These are phyloP conservation scores for Clonostachys rhizophaga DNA, from an alignment of 2,329 filamentous ascomycete genomes.

Conservation along the genomic window DNA sequence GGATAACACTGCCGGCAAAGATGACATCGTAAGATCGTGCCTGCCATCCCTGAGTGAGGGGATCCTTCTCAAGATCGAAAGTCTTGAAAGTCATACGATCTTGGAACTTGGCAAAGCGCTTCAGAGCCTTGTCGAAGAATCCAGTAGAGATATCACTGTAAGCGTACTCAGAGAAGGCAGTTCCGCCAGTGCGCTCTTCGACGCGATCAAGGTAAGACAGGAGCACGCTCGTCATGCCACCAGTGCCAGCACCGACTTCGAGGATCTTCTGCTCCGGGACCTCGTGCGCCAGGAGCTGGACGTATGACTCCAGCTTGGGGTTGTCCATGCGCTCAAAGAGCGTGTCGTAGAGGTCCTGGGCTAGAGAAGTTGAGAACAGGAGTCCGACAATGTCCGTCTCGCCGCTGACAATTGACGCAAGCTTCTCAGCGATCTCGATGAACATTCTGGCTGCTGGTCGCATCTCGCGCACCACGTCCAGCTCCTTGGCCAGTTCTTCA, in stretches of 20 bases:
- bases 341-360: not conserved
- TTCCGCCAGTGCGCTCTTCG: too few relatives aligned
- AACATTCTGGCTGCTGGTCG: not conserved
- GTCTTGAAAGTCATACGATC: conserved; percentile 12
- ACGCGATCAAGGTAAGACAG: too few relatives aligned
- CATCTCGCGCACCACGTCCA: not conserved
- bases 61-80: conserved; percentile 22
- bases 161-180: conserved; percentile 9
- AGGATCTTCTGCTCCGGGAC: conserved; percentile 8
- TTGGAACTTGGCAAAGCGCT: conserved; percentile 3
- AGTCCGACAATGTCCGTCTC: not conserved
- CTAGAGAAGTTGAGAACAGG: not conserved
- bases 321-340: not conserved
- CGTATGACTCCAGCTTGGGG: not conserved
- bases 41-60: conserved; percentile 18
- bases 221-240: not conserved
- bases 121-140: conserved; percentile 12
- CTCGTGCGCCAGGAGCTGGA: not conserved
- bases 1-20: not conserved
- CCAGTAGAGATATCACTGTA: conserved; percentile 21
- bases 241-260: not conserved
- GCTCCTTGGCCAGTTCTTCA: not conserved
- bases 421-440: not conserved
- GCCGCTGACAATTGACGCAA: not conserved
- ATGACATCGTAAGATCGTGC: conserved; percentile 12